Evolutionary conservation across 2,329 filamentous ascomycete species (phyloP), one percentile per base, ranked within the genome.

Genomic region (Xenoacremonium recifei): DNA sequence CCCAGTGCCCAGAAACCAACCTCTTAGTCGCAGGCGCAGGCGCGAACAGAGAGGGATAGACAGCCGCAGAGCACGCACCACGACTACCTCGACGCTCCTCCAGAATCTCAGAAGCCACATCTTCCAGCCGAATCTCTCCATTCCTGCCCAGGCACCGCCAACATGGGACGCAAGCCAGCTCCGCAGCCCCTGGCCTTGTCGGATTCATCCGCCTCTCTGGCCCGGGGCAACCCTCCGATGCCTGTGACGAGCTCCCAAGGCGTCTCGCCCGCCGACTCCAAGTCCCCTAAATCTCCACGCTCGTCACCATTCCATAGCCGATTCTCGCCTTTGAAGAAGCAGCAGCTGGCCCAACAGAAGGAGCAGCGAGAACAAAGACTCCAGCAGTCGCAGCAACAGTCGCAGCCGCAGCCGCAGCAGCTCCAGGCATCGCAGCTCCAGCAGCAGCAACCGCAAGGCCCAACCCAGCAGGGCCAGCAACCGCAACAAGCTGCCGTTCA

Each of bases 81-180:
- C n/a, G n/a, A n/a, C n/a, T n/a, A n/a, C n/a, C n/a, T n/a, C n/a
- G n/a, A n/a, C n/a, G n/a, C n/a, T n/a, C n/a, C n/a, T n/a, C n/a
- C n/a, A n/a, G n/a, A n/a, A 36, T n/a, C n/a, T n/a, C n/a, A n/a
- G n/a, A n/a, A n/a, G n/a, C n/a, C n/a, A n/a, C n/a, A n/a, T n/a
- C n/a, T n/a, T n/a, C n/a, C n/a, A n/a, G n/a, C n/a, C n/a, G n/a
- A n/a, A n/a, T n/a, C n/a, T n/a, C n/a, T n/a, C n/a, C n/a, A n/a
- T n/a, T n/a, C n/a, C n/a, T n/a, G n/a, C n/a, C n/a, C n/a, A n/a
- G n/a, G n/a, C n/a, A n/a, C n/a, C n/a, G 12, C 41, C 46, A 47
- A 53, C 20, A 80, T 80, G 77, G 76, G 71, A 67, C 77, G 77
- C 63, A 81, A 79, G 66, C 66, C 73, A 59, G 75, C 71, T 65